Conservation (phyloP, 1,284 basidiomycete species). For the Tilletia horrida region DNA sequence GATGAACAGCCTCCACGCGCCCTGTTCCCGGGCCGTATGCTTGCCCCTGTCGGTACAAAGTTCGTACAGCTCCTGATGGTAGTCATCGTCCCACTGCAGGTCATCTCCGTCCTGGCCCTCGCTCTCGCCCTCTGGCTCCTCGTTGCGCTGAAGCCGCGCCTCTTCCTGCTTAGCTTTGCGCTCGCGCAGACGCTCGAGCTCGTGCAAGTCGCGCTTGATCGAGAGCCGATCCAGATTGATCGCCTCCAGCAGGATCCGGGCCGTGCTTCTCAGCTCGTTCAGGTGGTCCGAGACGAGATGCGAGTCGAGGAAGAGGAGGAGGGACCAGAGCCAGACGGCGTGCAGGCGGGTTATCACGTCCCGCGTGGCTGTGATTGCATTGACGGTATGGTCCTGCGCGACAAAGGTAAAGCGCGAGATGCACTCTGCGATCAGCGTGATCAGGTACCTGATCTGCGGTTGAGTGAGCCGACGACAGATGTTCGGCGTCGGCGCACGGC, state of each 20-base stretch:
- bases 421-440: background rate
- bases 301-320: constrained; percentile 1
- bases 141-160: background rate
- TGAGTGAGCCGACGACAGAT: background rate
- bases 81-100: background rate
- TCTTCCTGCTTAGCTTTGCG: background rate
- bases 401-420: background rate
- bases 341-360: background rate
- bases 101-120: background rate
- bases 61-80: background rate
- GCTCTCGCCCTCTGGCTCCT: background rate
- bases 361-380: background rate
- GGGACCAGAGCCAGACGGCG: background rate
- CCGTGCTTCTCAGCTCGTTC: background rate
- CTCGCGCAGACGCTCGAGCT: background rate
- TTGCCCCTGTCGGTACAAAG: background rate
- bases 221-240: background rate
- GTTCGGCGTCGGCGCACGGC: background rate
- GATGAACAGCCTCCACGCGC: background rate
- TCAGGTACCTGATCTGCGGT: background rate
- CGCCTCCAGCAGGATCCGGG: background rate
- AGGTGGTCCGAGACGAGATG: constrained; percentile 2
- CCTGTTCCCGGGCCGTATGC: background rate
- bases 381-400: background rate
- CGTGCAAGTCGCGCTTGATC: background rate